Evolutionary conservation across 768 basidiomycete species (phyloP), one percentile per base, ranked within the genome.

Genomic region (Russula sp.): DNA sequence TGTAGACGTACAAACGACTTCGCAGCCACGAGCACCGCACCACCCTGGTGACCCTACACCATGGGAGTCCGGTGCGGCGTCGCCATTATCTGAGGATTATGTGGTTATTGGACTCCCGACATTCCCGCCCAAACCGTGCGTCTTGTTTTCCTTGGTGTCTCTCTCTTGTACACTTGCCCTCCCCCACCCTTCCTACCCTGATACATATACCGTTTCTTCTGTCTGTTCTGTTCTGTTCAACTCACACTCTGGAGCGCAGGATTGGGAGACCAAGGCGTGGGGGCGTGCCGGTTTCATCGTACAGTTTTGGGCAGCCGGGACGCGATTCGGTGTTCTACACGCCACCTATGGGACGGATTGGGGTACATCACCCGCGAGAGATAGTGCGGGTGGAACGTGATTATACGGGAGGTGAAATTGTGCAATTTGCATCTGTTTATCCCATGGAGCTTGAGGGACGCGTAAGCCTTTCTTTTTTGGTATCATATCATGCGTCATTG

Each of bases 381-480:
- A 84, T 99, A 63, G 78, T 99, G 57, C 81, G 96, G 51, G 79
- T 99, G 48, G 96, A 98, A 75, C 78, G 97, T 59, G 97, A 99
- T 74, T 99, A 97, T 73, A 84, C 79, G 16, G 87, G 87, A 0
- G 97, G 96, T 2, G 96, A 98, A 73, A 79, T 95, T 8, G 83
- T 87, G 34, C 96, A 98, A 76, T 97, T 99, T 74, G 82, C 91
- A 38, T 83, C 92, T 0, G 84, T 88, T 67, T 99, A 89, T 75
- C 94, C 93, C 1, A 76, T 95, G 48, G 97, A 99, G 74, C 79
- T 99, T 6, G 95, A 98, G 69, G 92, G 93, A 52, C 82, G 97
- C 74, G 94, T 96, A 71, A 71, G 90, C 78, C n/a, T 24, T 10
- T n/a, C 1, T 16, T 40, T 16, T 40, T 40, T 40, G 14, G 13